These are phyloP conservation scores for Microbotryum silenes-acaulis DNA, from an alignment of 1,284 basidiomycete genomes.

Conservation along the genomic window DNA sequence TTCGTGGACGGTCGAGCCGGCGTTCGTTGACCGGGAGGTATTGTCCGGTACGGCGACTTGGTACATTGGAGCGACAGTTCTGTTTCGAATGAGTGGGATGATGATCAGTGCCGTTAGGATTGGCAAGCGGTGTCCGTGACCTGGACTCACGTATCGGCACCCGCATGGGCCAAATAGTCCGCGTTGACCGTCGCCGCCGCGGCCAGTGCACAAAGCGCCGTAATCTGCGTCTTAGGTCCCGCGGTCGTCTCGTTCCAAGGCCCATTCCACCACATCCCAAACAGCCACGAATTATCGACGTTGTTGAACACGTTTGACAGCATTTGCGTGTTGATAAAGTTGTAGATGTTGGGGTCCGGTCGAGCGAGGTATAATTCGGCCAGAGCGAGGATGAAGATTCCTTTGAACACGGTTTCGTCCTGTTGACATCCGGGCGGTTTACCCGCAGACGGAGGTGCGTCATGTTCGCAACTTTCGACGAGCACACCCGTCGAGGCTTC, in stretches of 20 bases:
- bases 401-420: slow-evolving; percentile 27
- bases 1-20: neutral
- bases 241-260: slow-evolving; percentile 29
- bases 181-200: slow-evolving; percentile 21
- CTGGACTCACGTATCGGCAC: neutral
- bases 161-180: slow-evolving; percentile 10
- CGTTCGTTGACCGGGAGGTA: neutral
- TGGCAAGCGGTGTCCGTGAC: too few species aligned
- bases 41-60: slow-evolving; percentile 4
- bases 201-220: slow-evolving; percentile 15
- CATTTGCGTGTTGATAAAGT: slow-evolving; percentile 26
- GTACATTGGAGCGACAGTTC: neutral
- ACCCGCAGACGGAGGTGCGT: slow-evolving; percentile 8
- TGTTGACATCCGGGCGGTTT: slow-evolving; percentile 21
- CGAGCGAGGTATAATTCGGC: slow-evolving; percentile 21
- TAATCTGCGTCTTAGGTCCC: slow-evolving; percentile 25
- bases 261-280: slow-evolving; percentile 23
- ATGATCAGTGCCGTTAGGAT: too few species aligned
- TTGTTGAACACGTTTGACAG: slow-evolving; percentile 22
- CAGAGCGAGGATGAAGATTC: slow-evolving; percentile 22
- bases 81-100: neutral
- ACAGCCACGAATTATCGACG: slow-evolving; percentile 22
- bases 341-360: slow-evolving; percentile 27
- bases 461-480: slow-evolving; percentile 21
- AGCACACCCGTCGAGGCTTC: slow-evolving; percentile 13